phyloP scores from a whole-genome alignment of 306 rosid genomes.

The Argentina anserina region DNA sequence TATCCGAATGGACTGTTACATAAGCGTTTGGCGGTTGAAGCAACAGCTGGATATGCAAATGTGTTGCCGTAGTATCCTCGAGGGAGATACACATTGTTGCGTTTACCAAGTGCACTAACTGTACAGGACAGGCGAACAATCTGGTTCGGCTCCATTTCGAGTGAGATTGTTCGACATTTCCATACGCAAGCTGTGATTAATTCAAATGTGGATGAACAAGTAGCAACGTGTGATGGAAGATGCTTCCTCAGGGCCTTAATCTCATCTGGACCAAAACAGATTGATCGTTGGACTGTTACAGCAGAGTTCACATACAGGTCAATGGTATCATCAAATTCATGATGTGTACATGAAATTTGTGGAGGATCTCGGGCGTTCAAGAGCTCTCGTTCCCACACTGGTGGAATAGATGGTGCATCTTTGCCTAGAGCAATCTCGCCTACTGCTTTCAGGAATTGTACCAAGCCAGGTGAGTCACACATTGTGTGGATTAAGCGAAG shows the following conservation, averaged over 20 bases:
- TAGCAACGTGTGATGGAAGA: constrained; percentile 18
- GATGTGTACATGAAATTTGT: background rate
- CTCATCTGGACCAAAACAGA: constrained; percentile 22
- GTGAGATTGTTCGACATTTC: constrained; percentile 27
- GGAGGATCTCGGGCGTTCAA: constrained; percentile 30
- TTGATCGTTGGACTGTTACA: constrained; percentile 6
- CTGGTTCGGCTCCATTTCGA: constrained; percentile 8
- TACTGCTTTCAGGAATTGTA: constrained; percentile 22
- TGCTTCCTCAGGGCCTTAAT: constrained; percentile 3
- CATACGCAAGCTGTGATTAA: constrained; percentile 31
- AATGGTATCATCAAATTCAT: constrained; percentile 18
- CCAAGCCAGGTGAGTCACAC: constrained; percentile 16
- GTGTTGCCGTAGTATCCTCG: constrained; percentile 27
- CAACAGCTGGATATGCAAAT: background rate
- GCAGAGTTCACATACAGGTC: background rate
- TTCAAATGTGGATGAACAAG: constrained; percentile 20
- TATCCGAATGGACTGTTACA: constrained; percentile 9
- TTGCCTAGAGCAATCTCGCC: constrained; percentile 25
- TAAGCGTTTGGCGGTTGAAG: background rate
- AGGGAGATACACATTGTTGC: background rate
- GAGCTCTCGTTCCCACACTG: constrained; percentile 31
- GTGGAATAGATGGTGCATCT: background rate
- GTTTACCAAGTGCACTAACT: constrained; percentile 9
- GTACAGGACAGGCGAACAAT: constrained; percentile 10
- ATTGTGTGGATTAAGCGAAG: constrained; percentile 28